phyloP scores from a whole-genome alignment of 331 rosid species.

The Malus hybrid region DNA sequence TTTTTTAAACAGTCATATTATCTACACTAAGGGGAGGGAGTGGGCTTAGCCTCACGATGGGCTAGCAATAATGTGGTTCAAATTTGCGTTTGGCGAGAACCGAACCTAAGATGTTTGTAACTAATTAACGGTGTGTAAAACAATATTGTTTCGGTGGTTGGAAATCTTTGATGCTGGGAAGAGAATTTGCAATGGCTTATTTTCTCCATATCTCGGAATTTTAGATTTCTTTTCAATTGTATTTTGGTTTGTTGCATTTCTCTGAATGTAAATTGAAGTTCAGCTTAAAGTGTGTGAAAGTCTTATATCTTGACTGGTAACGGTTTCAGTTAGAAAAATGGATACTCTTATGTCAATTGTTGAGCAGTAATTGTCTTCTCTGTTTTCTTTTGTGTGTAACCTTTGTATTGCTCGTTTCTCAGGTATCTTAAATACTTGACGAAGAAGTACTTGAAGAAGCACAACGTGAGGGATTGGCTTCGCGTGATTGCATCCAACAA shows the following conservation, averaged over 20 bases:
- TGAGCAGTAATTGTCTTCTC: not conserved
- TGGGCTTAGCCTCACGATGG: too few relatives aligned
- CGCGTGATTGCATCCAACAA: slow-evolving; percentile 91
- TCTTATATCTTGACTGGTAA: not conserved
- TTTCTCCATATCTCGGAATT: not conserved
- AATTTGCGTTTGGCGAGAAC: too few relatives aligned
- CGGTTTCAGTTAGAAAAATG: too few relatives aligned
- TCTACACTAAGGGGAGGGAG: too few relatives aligned
- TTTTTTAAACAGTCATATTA: too few relatives aligned
- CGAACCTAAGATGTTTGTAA: too few relatives aligned
- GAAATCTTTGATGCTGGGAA: not conserved
- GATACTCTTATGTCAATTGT: not conserved
- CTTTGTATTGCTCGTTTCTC: not conserved
- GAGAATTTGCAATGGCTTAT: not conserved
- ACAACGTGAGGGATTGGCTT: slow-evolving; percentile 96
- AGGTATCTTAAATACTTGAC: slow-evolving; percentile 84
- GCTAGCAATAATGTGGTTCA: too few relatives aligned
- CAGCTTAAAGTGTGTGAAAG: not conserved
- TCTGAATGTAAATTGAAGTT: not conserved
- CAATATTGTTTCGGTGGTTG: not conserved
- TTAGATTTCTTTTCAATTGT: not conserved
- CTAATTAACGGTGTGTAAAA: too few relatives aligned
- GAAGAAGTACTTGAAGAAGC: slow-evolving; percentile 94
- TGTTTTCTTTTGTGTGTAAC: not conserved
- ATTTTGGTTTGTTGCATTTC: not conserved